Evolutionary conservation across 73 alveolate species (phyloP), one percentile per base, ranked within the genome.

Genomic region (Diophrys appendiculata): DNA sequence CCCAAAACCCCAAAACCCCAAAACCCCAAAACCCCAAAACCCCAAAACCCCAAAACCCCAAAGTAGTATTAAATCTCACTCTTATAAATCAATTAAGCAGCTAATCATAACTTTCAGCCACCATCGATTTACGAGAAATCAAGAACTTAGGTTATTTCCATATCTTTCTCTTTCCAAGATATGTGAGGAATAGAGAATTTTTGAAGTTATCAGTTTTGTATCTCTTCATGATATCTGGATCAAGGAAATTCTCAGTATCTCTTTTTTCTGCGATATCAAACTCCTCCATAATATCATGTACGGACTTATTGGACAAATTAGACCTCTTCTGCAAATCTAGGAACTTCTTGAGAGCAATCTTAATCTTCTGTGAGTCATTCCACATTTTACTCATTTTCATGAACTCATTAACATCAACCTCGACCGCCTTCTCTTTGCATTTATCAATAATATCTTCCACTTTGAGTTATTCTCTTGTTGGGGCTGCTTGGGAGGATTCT

Each of bases 341-440:
- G 53, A 25, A 67, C 2, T 25, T 67, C 25, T 18, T 28, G 29
- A 67, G 75, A 25, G 75, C 75, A n/a, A 23, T 29, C 53, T 67
- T 28, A 3, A 67, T 29, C 24, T 67, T 67, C 75, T 5, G 25
- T n/a, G 25, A n/a, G 52, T 67, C 52, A 3, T 23, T 26, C 31
- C 31, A 31, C 2, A 67, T 67, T 28, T 54, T 31, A 3, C 24
- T 26, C 25, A 67, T 67, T 54, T 23, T n/a, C 1, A 3, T 28
- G 75, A 67, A 67, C 18, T 43, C 60, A 18, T 5, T 11, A 3
- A 26, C 5, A 2, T 67, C 75, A 3, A 31, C 29, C 53, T 67
- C 31, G 1, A 67, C 75, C 3, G 43, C 54, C 53, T 67, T 67
- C 53, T 67, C 75, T 31, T 67, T 67, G 54, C 75, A 67, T 67